phyloP scores from a whole-genome alignment of 1,284 basidiomycete genomes.

The Leccinum subrobustum region DNA sequence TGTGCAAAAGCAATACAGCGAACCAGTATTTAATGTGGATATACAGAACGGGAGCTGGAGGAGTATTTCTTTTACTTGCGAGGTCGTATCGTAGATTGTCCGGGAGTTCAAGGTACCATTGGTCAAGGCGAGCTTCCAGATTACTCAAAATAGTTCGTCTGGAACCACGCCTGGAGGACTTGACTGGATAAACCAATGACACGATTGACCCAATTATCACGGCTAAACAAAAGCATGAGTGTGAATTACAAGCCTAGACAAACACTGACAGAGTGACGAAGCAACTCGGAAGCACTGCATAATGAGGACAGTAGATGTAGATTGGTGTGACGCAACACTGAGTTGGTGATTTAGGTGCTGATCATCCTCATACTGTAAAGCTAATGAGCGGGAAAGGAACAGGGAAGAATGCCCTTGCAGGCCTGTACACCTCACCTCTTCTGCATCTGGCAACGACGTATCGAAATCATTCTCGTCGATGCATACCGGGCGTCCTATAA shows the following conservation, averaged over 20 bases:
- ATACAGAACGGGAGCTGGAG: conserved; percentile 65
- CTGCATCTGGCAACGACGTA: conserved; percentile 60
- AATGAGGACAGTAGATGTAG: conserved; percentile 46
- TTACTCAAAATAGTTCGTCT: conserved; percentile 49
- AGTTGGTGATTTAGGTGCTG: conserved; percentile 5
- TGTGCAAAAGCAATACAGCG: conserved; percentile 72
- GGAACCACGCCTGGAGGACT: conserved; percentile 43
- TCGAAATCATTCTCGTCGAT: conserved; percentile 78
- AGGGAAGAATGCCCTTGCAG: neutral
- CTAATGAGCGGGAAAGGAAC: conserved; percentile 8
- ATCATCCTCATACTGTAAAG: conserved; percentile 51
- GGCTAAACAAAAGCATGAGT: conserved; percentile 37
- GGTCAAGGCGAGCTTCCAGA: conserved; percentile 69
- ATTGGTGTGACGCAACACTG: conserved; percentile 9
- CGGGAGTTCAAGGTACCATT: conserved; percentile 75
- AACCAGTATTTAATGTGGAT: conserved; percentile 81
- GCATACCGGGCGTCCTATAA: conserved; percentile 60
- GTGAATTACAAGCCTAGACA: conserved; percentile 1
- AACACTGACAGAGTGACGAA: conserved; percentile 55
- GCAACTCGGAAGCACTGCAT: conserved; percentile 62
- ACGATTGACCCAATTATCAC: conserved; percentile 67
- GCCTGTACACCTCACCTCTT: conserved; percentile 39
- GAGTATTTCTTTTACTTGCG: conserved; percentile 47
- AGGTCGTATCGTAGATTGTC: conserved; percentile 62
- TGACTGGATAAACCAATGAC: conserved; percentile 73